phyloP scores from a whole-genome alignment of 371 early-diverging fungal genomes.

The Batkoa obscura region DNA sequence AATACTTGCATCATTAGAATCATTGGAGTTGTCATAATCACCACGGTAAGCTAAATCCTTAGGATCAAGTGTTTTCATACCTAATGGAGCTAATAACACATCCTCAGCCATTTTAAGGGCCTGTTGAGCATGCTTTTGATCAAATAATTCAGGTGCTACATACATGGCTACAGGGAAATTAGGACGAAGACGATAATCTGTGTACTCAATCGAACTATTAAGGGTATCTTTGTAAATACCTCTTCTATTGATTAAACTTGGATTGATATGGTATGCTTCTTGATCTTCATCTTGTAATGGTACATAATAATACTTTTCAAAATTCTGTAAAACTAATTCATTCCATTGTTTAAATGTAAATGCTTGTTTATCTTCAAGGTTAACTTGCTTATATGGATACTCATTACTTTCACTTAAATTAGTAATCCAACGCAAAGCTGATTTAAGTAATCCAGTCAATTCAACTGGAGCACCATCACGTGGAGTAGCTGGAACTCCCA shows the following conservation, averaged over 20 bases:
- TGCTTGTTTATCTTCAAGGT: slow-evolving; percentile 9
- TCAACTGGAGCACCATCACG: slow-evolving; percentile 87
- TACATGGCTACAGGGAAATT: slow-evolving; percentile 83
- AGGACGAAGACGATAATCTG: slow-evolving; percentile 85
- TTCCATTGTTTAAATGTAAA: slow-evolving; percentile 54
- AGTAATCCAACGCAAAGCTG: slow-evolving; percentile 60
- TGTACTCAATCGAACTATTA: slow-evolving; percentile 43
- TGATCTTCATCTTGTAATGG: slow-evolving; percentile 34
- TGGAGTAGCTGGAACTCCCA: slow-evolving; percentile 82
- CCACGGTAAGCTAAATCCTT: slow-evolving; percentile 74
- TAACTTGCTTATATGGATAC: slow-evolving; percentile 25
- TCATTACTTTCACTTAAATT: slow-evolving; percentile 20
- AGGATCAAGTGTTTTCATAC: slow-evolving; percentile 88
- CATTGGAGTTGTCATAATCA: slow-evolving; percentile 77
- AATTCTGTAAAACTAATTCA: slow-evolving; percentile 46
- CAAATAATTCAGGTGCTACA: slow-evolving; percentile 83
- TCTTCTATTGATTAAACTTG: slow-evolving; percentile 60
- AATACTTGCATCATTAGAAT: slow-evolving; percentile 54
- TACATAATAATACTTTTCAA: slow-evolving; percentile 78
- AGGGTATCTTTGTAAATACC: slow-evolving; percentile 90
- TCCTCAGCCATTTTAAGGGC: slow-evolving; percentile 45
- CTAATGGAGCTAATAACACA: slow-evolving; percentile 62
- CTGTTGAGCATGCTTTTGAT: slow-evolving; percentile 42
- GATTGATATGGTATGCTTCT: slow-evolving; percentile 16
- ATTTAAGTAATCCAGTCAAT: slow-evolving; percentile 74